Conservation (phyloP, 805 yeast species). For the Saturnispora sanitii region DNA sequence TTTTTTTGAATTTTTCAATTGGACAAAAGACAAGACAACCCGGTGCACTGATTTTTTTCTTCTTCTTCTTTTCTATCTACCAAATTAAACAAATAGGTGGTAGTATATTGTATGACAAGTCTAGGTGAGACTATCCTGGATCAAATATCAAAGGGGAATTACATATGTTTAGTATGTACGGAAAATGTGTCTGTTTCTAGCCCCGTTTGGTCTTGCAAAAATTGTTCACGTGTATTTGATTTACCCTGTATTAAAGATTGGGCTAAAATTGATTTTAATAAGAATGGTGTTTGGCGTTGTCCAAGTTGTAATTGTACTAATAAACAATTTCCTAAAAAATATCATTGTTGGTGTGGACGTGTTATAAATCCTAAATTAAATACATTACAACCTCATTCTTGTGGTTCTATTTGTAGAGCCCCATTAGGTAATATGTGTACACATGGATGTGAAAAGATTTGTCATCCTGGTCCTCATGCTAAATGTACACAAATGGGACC, state of each 20-base stretch:
- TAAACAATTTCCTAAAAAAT: conserved; percentile 40
- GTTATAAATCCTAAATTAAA: conserved; percentile 54
- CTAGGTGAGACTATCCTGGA: conserved; percentile 33
- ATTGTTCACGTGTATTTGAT: conserved; percentile 79
- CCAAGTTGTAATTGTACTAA: conserved; percentile 62
- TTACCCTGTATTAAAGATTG: conserved; percentile 76
- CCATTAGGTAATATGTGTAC: conserved; percentile 36
- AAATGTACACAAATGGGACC: conserved; percentile 76
- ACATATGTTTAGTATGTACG: conserved; percentile 82
- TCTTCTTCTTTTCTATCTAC: too few relatives aligned
- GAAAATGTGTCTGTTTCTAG: conserved; percentile 62
- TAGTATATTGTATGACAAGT: too few relatives aligned
- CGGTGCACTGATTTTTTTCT: background rate
- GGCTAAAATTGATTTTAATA: conserved; percentile 52
- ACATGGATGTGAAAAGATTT: conserved; percentile 63
- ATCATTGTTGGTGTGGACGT: conserved; percentile 87
- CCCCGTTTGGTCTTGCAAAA: conserved; percentile 66
- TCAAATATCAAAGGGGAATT: conserved; percentile 25
- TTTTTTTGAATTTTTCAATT: too few relatives aligned
- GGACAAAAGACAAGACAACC: too few relatives aligned
- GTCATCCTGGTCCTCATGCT: conserved; percentile 84
- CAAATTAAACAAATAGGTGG: too few relatives aligned
- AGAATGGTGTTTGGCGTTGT: conserved; percentile 56
- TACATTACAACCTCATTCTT: conserved; percentile 64
- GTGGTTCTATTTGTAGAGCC: conserved; percentile 74